Conservation (phyloP, 202 grass and related monocot genomes). For the Schoenoplectus tabernaemontani region DNA sequence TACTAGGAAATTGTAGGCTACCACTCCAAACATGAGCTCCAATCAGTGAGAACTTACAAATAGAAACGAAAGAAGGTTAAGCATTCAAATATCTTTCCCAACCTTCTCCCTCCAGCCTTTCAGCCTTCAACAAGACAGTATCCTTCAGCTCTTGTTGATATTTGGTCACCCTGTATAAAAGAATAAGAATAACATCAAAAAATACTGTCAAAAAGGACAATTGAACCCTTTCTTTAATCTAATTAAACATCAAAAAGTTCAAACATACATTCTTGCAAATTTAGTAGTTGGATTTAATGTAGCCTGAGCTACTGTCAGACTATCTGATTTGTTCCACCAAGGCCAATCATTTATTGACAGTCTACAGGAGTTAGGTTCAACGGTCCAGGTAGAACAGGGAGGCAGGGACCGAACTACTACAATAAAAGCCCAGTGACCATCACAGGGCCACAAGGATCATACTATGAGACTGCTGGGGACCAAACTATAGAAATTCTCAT, state of each 20-base stretch:
- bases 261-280: background rate
- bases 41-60: background rate
- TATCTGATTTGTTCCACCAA: background rate
- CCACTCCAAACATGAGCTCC: background rate
- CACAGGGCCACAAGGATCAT: background rate
- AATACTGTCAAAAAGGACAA: background rate
- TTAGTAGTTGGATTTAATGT: background rate
- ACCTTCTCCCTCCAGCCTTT: constrained; percentile 59
- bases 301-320: background rate
- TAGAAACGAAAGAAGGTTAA: background rate
- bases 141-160: constrained; percentile 61
- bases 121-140: constrained; percentile 58
- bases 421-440: background rate
- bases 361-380: background rate
- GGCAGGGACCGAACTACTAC: background rate
- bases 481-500: background rate
- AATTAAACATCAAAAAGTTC: background rate
- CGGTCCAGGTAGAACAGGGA: background rate
- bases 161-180: constrained; percentile 29
- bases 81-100: constrained; percentile 28
- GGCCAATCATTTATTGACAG: background rate
- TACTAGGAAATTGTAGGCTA: background rate
- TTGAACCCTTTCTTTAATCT: background rate
- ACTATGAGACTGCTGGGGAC: background rate
- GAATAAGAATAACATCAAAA: background rate